A percentile compares a stretch with the other conserved stretches of the same genome.
Conservation (phyloP, 345 rosid genomes). For the Melaleuca alternifolia region DNA sequence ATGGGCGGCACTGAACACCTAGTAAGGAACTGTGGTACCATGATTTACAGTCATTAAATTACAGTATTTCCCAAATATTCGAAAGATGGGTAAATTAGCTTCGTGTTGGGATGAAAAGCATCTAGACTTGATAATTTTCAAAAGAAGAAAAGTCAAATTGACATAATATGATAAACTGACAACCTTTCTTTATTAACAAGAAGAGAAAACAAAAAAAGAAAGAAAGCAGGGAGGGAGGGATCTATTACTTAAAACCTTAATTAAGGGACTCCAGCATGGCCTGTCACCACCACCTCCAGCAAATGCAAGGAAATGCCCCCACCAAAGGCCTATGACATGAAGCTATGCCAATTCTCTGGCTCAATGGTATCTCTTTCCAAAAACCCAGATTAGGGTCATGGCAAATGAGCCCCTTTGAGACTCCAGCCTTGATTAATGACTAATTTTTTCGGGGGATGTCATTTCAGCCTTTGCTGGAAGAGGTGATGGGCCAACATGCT, state of each 20-base stretch:
- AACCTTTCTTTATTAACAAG: not conserved
- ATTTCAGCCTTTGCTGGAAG: not conserved
- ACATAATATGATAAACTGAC: not conserved
- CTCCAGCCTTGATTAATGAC: constrained; percentile 49
- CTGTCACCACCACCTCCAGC: not conserved
- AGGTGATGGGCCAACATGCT: not conserved
- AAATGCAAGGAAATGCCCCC: constrained; percentile 16
- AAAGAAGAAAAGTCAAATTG: not conserved
- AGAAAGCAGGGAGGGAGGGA: not conserved
- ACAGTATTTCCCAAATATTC: not conserved
- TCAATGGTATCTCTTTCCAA: constrained; percentile 36
- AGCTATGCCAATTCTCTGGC: constrained; percentile 46
- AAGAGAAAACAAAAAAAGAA: not conserved
- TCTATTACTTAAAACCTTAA: not conserved
- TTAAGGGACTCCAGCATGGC: not conserved
- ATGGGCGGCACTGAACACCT: not conserved
- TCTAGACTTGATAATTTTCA: not conserved
- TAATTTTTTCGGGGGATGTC: not conserved
- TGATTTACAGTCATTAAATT: not conserved
- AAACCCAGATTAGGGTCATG: constrained; percentile 7
- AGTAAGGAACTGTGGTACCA: not conserved
- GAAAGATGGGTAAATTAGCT: not conserved
- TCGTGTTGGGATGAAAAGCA: not conserved
- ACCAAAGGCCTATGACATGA: constrained; percentile 62
- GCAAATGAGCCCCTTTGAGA: constrained; percentile 35